Percentiles rank a stretch among this genome's conserved stretches.
These are phyloP conservation scores for Astrothelium macrocarpum DNA, from an alignment of 495 filamentous ascomycete species.

Conservation along the genomic window DNA sequence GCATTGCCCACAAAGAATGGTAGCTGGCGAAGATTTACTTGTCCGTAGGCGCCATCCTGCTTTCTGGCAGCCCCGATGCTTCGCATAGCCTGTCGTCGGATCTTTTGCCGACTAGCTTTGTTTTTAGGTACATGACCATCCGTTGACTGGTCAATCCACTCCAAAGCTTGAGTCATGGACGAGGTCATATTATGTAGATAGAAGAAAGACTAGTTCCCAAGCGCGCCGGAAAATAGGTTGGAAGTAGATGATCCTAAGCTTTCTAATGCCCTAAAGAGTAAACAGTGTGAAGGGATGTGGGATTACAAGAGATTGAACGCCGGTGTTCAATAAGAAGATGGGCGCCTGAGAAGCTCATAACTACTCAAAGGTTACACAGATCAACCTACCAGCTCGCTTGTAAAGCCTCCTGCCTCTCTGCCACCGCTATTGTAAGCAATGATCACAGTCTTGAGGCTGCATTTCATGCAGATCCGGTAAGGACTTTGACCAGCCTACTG, in stretches of 20 bases:
- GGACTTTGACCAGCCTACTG: background rate
- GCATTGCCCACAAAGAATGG: conserved; percentile 5
- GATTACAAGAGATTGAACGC: no score
- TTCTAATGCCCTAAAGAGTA: background rate
- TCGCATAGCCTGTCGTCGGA: conserved; percentile 28
- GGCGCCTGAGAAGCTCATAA: no score
- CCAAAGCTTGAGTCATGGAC: background rate
- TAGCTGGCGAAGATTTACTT: conserved; percentile 14
- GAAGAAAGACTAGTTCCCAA: background rate
- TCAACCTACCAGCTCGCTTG: background rate
- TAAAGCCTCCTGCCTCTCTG: background rate
- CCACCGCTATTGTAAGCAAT: background rate
- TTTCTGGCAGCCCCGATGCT: conserved; percentile 18
- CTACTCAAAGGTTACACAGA: no score
- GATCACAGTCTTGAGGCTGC: background rate
- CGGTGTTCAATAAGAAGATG: no score
- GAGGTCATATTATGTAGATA: background rate
- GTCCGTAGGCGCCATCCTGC: conserved; percentile 16
- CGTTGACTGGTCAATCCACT: background rate
- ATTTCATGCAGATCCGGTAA: background rate
- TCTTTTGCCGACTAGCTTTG: conserved; percentile 9
- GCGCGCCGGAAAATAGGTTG: background rate
- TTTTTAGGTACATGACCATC: background rate
- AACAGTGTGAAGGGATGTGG: no score
- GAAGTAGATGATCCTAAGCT: background rate